Evolutionary conservation across 2,329 filamentous ascomycete species (phyloP).

Genomic region (Pestalotiopsis sp.): DNA sequence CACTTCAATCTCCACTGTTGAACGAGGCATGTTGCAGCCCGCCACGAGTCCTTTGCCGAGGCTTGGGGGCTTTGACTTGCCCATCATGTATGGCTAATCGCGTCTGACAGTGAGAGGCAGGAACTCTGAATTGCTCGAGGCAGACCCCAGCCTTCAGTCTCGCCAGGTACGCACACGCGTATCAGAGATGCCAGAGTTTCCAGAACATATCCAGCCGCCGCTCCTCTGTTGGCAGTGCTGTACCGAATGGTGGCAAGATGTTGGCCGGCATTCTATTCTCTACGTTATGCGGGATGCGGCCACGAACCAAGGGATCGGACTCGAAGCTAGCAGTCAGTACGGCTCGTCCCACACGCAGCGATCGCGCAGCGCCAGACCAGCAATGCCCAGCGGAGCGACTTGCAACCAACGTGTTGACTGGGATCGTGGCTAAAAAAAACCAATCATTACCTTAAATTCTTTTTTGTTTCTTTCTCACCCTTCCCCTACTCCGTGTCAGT

Average conservation of each 20-base stretch:
- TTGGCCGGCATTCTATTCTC: not conserved
- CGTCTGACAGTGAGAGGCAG: not conserved
- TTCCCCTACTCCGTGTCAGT: not conserved
- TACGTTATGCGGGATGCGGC: not conserved
- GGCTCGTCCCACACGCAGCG: constrained; percentile 7
- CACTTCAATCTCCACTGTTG: not conserved
- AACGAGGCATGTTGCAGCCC: not conserved
- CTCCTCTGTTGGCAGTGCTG: not conserved
- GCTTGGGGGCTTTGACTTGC: not conserved
- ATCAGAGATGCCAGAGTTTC: not conserved
- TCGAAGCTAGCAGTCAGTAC: constrained; percentile 1
- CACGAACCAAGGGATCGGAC: constrained; percentile 13
- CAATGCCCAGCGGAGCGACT: too few relatives aligned
- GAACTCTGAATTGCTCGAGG: not conserved
- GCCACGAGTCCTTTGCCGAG: not conserved
- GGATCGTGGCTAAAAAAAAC: constrained; percentile 9
- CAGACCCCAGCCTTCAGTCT: not conserved
- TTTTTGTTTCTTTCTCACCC: constrained; percentile 1
- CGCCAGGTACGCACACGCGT: not conserved
- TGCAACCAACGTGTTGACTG: not conserved
- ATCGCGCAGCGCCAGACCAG: not conserved
- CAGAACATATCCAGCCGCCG: not conserved
- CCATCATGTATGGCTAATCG: not conserved
- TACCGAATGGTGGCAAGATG: not conserved
- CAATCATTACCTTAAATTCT: constrained; percentile 9